A percentile compares a stretch with the other conserved stretches of the same genome.
Conservation (phyloP, 495 filamentous ascomycete species). For the Annulohypoxylon nitens region DNA sequence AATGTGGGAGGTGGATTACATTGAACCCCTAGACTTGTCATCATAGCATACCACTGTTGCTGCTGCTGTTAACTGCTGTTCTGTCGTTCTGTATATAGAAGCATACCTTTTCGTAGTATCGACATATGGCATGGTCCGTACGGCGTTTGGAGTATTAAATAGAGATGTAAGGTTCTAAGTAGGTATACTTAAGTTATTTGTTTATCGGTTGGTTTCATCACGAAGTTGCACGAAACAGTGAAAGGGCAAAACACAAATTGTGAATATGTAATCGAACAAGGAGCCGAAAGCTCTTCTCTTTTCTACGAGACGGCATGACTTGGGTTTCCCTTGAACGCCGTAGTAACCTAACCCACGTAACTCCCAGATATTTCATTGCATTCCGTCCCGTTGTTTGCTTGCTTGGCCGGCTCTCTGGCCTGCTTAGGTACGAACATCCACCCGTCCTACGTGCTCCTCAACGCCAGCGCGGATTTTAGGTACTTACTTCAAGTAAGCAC, state of each 20-base stretch:
- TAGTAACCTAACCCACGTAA: background rate
- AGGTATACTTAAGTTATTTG: background rate
- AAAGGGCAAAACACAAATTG: background rate
- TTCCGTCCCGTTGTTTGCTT: background rate
- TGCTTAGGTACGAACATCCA: background rate
- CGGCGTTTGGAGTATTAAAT: constrained; percentile 42
- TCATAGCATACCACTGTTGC: background rate
- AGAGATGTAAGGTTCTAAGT: constrained; percentile 7
- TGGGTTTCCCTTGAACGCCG: constrained; percentile 6
- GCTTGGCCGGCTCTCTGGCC: background rate
- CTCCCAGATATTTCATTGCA: constrained; percentile 1
- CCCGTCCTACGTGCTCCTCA: background rate
- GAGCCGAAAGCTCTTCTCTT: background rate
- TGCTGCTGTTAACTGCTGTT: background rate
- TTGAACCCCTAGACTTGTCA: constrained; percentile 13
- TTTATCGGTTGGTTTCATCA: background rate
- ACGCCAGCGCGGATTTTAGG: background rate
- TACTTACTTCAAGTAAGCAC: background rate
- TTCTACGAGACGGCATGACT: constrained; percentile 2
- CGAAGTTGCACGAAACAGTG: background rate
- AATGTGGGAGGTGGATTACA: background rate
- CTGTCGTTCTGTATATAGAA: constrained; percentile 17
- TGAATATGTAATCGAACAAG: background rate
- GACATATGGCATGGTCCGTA: constrained; percentile 38
- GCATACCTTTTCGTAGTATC: constrained; percentile 34